Evolutionary conservation across 176 grass and related monocot genomes (phyloP), one percentile per base, ranked within the genome.

Genomic region (Urochloa ruziziensis): DNA sequence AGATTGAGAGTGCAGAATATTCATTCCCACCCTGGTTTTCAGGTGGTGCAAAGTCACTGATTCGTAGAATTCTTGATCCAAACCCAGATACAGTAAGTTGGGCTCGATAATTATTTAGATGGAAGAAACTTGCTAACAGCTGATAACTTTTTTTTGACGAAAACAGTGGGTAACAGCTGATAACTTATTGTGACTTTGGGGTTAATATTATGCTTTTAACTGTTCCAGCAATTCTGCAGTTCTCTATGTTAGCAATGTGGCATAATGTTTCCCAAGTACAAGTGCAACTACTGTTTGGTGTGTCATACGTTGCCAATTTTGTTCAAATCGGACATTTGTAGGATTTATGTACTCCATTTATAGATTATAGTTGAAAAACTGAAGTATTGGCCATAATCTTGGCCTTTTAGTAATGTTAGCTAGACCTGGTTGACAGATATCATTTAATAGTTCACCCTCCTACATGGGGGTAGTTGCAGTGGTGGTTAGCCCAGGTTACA

Each of bases 81-180:
- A 95, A 92, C 77, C 93, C 96, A 87, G 93, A 95, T 40, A 90
- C 87, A 85, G 96, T 98, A 92, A 98, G 92, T 89, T 66, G 74
- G 83, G 27, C 42, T 84, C 42, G 33, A 74, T 54, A 53, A 57
- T 59, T 34, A 51, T 92, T 65, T 83, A 70, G 40, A 25, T 73
- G 16, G 59, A 42, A 74, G 15, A 66, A 81, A 74, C 44, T 68
- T 33, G 3, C 35, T 28, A 57, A 52, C 25, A 33, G 14, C 35
- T 53, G 21, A 59, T 85, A 19, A 24, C 4, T 89, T 84, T n/a
- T n/a, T n/a, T n/a, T n/a, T n/a, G n/a, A n/a, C n/a, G n/a, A n/a
- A n/a, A n/a, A n/a, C n/a, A n/a, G n/a, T n/a, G n/a, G n/a, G n/a
- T 28, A 57, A 52, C 25, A 33, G 14, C 35, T 53, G 21, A 59